phyloP scores from a whole-genome alignment of 2,329 filamentous ascomycete species.

The Cercospora berteroae region DNA sequence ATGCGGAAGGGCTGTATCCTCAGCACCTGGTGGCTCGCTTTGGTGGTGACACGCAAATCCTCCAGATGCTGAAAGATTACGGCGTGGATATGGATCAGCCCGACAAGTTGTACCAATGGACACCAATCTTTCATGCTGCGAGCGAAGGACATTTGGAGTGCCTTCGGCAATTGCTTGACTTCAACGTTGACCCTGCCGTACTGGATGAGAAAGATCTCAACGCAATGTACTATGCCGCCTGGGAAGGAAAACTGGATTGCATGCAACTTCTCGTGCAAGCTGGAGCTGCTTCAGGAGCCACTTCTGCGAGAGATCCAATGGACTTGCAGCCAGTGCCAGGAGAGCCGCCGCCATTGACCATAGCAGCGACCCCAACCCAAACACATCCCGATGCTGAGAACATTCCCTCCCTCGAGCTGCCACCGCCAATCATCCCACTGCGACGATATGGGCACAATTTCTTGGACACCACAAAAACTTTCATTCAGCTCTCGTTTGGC shows the following conservation, averaged over 20 bases:
- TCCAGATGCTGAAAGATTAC: slow-evolving; percentile 77
- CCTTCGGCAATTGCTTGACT: slow-evolving; percentile 74
- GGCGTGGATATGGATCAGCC: slow-evolving; percentile 88
- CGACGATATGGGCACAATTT: slow-evolving; percentile 97
- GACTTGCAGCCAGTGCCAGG: slow-evolving; percentile 39
- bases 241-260: slow-evolving; percentile 94
- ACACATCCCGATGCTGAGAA: slow-evolving; percentile 66
- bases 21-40: slow-evolving; percentile 93
- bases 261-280: slow-evolving; percentile 77
- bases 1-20: slow-evolving; percentile 94
- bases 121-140: slow-evolving; percentile 90
- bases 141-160: slow-evolving; percentile 94
- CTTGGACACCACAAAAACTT: slow-evolving; percentile 86
- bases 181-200: slow-evolving; percentile 73
- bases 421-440: slow-evolving; percentile 92
- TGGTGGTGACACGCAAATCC: slow-evolving; percentile 73
- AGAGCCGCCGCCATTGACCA: slow-evolving; percentile 57
- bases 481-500: slow-evolving; percentile 88
- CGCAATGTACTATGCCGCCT: slow-evolving; percentile 97
- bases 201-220: slow-evolving; percentile 89
- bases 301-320: slow-evolving; percentile 18
- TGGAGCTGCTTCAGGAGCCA: slow-evolving; percentile 24
- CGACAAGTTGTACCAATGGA: slow-evolving; percentile 97
- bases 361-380: slow-evolving; percentile 26
- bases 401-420: slow-evolving; percentile 87